These are phyloP conservation scores for Saccharomyces hybrid DNA, from an alignment of 1,139 yeast species.

Conservation along the genomic window DNA sequence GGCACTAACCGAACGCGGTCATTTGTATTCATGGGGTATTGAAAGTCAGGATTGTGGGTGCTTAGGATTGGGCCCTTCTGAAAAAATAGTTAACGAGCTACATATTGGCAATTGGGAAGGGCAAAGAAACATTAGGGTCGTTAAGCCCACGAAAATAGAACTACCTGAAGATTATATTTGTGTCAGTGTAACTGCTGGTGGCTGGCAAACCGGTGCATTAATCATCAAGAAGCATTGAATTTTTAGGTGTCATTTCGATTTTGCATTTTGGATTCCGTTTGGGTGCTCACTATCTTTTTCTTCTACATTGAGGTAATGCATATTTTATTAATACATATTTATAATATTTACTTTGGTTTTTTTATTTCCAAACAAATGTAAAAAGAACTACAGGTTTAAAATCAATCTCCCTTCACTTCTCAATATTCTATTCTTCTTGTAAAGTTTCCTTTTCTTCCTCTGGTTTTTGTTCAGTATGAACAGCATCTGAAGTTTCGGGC, in stretches of 20 bases:
- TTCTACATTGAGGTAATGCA: constrained; percentile 32
- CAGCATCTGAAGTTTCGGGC: background rate
- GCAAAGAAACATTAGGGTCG: constrained; percentile 37
- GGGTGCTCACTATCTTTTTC: background rate
- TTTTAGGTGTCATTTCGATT: background rate
- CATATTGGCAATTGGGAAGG: constrained; percentile 31
- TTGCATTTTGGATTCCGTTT: background rate
- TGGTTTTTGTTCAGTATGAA: background rate
- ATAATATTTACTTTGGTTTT: constrained; percentile 1
- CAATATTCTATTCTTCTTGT: background rate
- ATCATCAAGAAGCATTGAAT: constrained; percentile 23
- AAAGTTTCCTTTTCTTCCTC: background rate
- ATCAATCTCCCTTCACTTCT: constrained; percentile 1
- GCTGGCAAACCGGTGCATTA: constrained; percentile 73
- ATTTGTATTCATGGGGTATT: constrained; percentile 61
- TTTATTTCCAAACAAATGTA: background rate
- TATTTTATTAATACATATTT: constrained; percentile 31
- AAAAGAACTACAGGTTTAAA: background rate
- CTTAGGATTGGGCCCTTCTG: constrained; percentile 54
- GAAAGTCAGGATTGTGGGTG: constrained; percentile 63
- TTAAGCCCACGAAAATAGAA: constrained; percentile 41
- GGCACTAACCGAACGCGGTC: constrained; percentile 55
- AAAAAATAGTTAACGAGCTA: constrained; percentile 26
- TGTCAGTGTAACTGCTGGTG: constrained; percentile 58
- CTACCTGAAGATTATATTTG: constrained; percentile 34